Evolutionary conservation across 441 rosid genomes (phyloP).

Genomic region (Cnidoscolus chayamansa): DNA sequence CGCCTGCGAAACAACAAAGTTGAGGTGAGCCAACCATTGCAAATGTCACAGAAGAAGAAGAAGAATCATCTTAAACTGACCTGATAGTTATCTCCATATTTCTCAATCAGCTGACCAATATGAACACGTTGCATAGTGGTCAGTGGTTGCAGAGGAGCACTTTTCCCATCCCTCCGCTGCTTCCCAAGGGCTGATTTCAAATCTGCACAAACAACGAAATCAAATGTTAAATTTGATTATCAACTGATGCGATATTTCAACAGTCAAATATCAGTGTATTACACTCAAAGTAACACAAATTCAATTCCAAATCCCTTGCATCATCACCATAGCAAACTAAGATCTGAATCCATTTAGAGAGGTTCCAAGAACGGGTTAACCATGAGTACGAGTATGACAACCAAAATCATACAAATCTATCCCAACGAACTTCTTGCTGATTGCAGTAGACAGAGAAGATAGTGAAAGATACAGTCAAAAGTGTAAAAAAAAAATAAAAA

Average conservation of each 20-base stretch:
- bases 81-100: constrained; percentile 76
- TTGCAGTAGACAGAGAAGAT: neutral
- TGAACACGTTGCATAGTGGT: constrained; percentile 70
- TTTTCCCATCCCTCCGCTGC: constrained; percentile 77
- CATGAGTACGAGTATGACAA: neutral
- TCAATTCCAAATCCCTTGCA: neutral
- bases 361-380: neutral
- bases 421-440: neutral
- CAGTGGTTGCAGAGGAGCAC: constrained; percentile 69
- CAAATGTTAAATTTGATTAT: neutral
- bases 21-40: constrained; percentile 5
- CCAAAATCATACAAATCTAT: neutral
- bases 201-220: constrained; percentile 44
- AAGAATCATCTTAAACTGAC: constrained; percentile 26
- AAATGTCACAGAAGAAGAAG: neutral
- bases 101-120: constrained; percentile 53
- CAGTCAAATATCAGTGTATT: neutral
- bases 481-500: neutral
- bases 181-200: constrained; percentile 83
- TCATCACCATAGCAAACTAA: neutral
- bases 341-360: neutral
- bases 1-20: constrained; percentile 43
- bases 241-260: neutral
- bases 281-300: neutral
- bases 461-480: neutral